These are phyloP conservation scores for Apiosordaria backusii DNA, from an alignment of 495 filamentous ascomycete genomes.

Conservation along the genomic window DNA sequence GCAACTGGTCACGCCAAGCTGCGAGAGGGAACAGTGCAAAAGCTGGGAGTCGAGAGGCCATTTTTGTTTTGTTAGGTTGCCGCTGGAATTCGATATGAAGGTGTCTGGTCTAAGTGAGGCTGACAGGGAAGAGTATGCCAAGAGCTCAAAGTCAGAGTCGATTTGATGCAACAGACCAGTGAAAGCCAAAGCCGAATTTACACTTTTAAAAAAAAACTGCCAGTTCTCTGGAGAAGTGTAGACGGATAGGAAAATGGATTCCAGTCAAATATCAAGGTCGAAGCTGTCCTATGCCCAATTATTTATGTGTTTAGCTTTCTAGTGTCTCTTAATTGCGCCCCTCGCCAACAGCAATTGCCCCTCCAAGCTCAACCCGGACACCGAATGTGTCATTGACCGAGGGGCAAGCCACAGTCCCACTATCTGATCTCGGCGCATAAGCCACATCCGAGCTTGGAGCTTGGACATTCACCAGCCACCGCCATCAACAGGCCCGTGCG, in stretches of 20 bases:
- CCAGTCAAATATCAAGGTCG: background rate
- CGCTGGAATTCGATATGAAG: background rate
- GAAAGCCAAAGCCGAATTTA: background rate
- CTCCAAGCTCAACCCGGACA: slow-evolving; percentile 11
- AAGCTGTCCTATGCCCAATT: background rate
- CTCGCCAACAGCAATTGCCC: background rate
- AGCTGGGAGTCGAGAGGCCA: slow-evolving; percentile 50
- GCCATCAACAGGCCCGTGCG: slow-evolving; percentile 11
- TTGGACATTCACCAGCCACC: background rate
- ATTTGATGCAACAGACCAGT: background rate
- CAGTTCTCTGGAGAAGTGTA: background rate
- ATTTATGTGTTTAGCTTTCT: background rate
- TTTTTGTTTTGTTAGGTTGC: slow-evolving; percentile 2
- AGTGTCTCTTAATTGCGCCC: background rate
- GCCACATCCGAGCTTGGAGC: background rate
- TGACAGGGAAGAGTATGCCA: background rate
- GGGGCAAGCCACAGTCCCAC: background rate
- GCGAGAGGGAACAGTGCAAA: slow-evolving; percentile 72
- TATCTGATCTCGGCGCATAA: background rate
- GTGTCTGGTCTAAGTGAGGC: background rate
- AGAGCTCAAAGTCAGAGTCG: background rate
- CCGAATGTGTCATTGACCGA: slow-evolving; percentile 39
- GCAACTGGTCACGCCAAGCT: slow-evolving; percentile 61
- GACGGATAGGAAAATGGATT: background rate
- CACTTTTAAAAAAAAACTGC: background rate